Evolutionary conservation across 129 eudicot genomes (phyloP).

Genomic region (Chrysanthemum seticuspe): DNA sequence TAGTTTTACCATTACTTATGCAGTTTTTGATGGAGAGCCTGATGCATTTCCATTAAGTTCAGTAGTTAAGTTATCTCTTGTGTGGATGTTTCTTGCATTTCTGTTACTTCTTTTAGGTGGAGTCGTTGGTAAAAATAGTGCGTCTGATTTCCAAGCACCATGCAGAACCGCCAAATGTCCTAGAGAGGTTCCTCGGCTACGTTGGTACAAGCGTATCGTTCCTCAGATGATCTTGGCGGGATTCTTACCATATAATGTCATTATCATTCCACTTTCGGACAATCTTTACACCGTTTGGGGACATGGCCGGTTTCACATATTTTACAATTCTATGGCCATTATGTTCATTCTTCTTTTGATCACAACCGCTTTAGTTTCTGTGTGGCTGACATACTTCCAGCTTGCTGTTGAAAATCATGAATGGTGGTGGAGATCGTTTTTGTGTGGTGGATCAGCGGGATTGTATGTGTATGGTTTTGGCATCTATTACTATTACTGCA

Average conservation of each 20-base stretch:
- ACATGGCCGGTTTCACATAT: constrained; percentile 58
- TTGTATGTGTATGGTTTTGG: background rate
- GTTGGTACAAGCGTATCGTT: constrained; percentile 61
- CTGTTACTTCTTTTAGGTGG: constrained; percentile 71
- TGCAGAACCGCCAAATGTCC: constrained; percentile 62
- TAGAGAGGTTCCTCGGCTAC: constrained; percentile 63
- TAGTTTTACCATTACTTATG: constrained; percentile 59
- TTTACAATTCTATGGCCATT: constrained; percentile 60
- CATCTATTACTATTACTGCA: background rate
- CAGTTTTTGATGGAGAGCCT: constrained; percentile 52
- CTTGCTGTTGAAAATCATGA: constrained; percentile 73
- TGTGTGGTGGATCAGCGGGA: constrained; percentile 2
- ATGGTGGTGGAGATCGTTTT: constrained; percentile 25
- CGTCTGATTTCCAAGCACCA: constrained; percentile 69
- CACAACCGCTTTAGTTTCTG: constrained; percentile 63
- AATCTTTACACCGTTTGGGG: constrained; percentile 81
- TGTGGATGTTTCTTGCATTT: constrained; percentile 63
- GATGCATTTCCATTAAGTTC: constrained; percentile 65
- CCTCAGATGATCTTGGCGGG: constrained; percentile 94
- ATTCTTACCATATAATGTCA: constrained; percentile 68
- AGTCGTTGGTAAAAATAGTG: constrained; percentile 64
- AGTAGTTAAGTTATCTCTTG: constrained; percentile 48
- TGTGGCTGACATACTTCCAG: constrained; percentile 73
- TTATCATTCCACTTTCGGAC: constrained; percentile 62
- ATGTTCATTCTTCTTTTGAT: constrained; percentile 71